A percentile compares a stretch with the other conserved stretches of the same genome.
Conservation (phyloP, 73 alveolate species). For the Symbiodinium natans region DNA sequence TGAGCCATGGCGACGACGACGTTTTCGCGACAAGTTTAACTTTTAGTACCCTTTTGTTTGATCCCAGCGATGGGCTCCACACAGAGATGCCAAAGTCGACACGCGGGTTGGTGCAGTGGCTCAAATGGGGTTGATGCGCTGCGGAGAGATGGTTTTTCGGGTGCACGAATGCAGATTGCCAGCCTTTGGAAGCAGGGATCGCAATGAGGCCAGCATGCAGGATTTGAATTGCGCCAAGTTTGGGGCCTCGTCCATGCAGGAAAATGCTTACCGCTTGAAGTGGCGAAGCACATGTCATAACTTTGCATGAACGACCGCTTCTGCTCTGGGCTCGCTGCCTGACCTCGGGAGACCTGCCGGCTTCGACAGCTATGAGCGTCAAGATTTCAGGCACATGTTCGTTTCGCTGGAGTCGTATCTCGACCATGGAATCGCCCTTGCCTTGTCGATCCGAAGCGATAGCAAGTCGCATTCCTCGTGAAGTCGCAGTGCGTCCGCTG, state of each 20-base stretch:
- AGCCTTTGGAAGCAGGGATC: slow-evolving; percentile 89
- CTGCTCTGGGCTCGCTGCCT: neutral
- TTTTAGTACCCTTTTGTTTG: no score
- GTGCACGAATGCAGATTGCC: neutral
- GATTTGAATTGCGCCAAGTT: slow-evolving; percentile 73
- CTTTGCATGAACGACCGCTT: neutral
- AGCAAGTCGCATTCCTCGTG: slow-evolving; percentile 92
- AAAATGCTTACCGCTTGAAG: neutral
- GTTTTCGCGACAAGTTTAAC: no score
- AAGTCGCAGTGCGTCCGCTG: slow-evolving; percentile 44
- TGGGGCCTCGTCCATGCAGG: neutral
- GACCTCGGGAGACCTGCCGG: slow-evolving; percentile 42
- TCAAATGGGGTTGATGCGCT: no score
- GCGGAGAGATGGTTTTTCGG: no score
- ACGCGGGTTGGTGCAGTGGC: no score
- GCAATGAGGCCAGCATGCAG: slow-evolving; percentile 93
- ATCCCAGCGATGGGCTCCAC: no score
- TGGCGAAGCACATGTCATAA: no score
- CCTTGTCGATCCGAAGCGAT: slow-evolving; percentile 86
- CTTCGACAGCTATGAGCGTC: neutral
- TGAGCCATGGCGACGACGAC: no score
- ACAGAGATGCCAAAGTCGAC: no score
- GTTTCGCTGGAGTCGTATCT: neutral
- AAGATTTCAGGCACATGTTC: neutral
- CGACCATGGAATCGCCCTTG: neutral